Percentiles rank a stretch among this genome's conserved stretches.
Evolutionary conservation across 2,329 filamentous ascomycete species (phyloP).

Genomic region (Pseudocercospora vitis): DNA sequence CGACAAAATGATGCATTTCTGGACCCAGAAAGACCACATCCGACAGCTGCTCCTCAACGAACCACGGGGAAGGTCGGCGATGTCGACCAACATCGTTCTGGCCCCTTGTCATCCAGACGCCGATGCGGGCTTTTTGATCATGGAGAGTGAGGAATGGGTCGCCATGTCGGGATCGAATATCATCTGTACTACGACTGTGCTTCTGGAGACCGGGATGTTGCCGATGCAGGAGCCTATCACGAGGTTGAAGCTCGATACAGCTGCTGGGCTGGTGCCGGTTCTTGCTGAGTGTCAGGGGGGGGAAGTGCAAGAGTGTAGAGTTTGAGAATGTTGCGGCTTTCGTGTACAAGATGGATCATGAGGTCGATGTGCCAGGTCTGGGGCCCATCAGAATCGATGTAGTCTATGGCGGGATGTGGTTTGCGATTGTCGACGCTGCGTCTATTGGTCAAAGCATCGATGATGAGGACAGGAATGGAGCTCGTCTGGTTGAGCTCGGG

Average conservation of each 20-base stretch:
- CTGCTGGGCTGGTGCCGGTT: conserved; percentile 46
- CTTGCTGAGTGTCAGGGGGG: conserved; percentile 45
- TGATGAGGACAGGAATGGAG: conserved; percentile 33
- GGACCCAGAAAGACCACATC: conserved; percentile 38
- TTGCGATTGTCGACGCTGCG: conserved; percentile 44
- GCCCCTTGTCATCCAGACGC: conserved; percentile 48
- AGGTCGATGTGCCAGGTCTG: conserved; percentile 45
- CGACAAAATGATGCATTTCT: conserved; percentile 50
- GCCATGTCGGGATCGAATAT: conserved; percentile 51
- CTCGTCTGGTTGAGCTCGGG: conserved; percentile 45
- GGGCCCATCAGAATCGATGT: conserved; percentile 46
- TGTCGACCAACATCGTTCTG: conserved; percentile 45
- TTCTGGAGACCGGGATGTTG: conserved; percentile 52
- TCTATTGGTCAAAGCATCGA: conserved; percentile 41
- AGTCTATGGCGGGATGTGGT: conserved; percentile 52
- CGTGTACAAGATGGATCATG: conserved; percentile 43
- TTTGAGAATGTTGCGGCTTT: conserved; percentile 51
- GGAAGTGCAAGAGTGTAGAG: conserved; percentile 47
- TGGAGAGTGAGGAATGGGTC: conserved; percentile 50
- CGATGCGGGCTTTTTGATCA: conserved; percentile 49
- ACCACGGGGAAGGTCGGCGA: conserved; percentile 46
- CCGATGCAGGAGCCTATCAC: conserved; percentile 49
- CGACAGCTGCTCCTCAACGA: conserved; percentile 50
- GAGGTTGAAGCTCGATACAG: conserved; percentile 45
- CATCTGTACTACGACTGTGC: conserved; percentile 47